Evolutionary conservation across 805 yeast species (phyloP).

Genomic region (Sugiyamaella lignohabitans): DNA sequence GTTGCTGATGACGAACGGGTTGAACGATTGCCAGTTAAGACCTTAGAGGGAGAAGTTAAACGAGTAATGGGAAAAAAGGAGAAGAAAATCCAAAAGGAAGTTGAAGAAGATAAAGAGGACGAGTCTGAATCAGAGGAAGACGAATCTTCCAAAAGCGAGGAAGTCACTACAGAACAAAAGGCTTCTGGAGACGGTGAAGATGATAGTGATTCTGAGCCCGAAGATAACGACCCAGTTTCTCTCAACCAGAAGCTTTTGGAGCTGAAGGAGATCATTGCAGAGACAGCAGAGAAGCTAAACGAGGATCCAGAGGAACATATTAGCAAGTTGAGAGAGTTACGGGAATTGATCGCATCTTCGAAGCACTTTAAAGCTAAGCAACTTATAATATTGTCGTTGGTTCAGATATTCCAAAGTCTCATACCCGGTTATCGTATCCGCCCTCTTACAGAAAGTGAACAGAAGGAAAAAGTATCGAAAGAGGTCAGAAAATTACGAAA

Average conservation of each 20-base stretch:
- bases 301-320: slow-evolving; percentile 89
- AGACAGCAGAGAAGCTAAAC: slow-evolving; percentile 63
- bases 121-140: slow-evolving; percentile 31
- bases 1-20: slow-evolving; percentile 34
- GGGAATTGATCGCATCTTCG: slow-evolving; percentile 35
- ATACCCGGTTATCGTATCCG: slow-evolving; percentile 86
- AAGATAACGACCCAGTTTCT: slow-evolving; percentile 25
- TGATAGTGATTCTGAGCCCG: slow-evolving; percentile 26
- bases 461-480: slow-evolving; percentile 70
- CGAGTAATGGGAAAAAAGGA: slow-evolving; percentile 43
- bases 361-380: slow-evolving; percentile 47
- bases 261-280: slow-evolving; percentile 79
- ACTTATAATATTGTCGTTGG: slow-evolving; percentile 68
- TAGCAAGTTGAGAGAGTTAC: slow-evolving; percentile 49
- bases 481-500: slow-evolving; percentile 73
- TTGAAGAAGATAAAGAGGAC: slow-evolving; percentile 23
- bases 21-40: slow-evolving; percentile 77
- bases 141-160: slow-evolving; percentile 19
- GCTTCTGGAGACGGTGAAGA: slow-evolving; percentile 11
- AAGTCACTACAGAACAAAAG: too few relatives aligned
- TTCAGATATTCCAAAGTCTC: slow-evolving; percentile 76
- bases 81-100: slow-evolving; percentile 24
- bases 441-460: slow-evolving; percentile 74
- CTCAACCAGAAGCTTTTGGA: slow-evolving; percentile 42
- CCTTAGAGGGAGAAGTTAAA: slow-evolving; percentile 64